phyloP scores from a whole-genome alignment of 345 rosid genomes.

The Barbarea vulgaris region DNA sequence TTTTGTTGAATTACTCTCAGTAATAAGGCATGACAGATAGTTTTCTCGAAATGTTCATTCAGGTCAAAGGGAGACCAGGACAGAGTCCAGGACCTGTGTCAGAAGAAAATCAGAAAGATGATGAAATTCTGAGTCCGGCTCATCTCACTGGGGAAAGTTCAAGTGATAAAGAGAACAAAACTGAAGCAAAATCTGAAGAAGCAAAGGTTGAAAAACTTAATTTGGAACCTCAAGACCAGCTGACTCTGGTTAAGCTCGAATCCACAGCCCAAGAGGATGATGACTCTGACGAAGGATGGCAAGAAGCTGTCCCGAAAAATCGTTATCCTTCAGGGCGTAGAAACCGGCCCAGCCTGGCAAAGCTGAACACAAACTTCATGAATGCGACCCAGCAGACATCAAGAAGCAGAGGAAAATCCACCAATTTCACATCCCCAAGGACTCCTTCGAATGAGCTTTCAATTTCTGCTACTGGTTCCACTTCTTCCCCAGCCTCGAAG shows the following conservation, averaged over 20 bases:
- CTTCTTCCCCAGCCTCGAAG: conserved; percentile 50
- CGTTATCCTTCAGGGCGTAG: conserved; percentile 77
- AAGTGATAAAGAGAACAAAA: conserved; percentile 79
- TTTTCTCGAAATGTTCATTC: conserved; percentile 36
- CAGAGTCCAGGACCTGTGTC: conserved; percentile 63
- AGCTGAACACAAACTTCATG: conserved; percentile 84
- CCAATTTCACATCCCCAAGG: conserved; percentile 66
- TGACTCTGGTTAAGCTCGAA: conserved; percentile 38
- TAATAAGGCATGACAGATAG: conserved; percentile 23
- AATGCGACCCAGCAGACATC: conserved; percentile 67
- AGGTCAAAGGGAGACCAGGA: conserved; percentile 77
- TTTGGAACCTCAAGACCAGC: conserved; percentile 49
- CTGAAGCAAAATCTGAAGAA: conserved; percentile 58
- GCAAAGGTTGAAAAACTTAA: conserved; percentile 54
- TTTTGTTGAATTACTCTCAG: conserved; percentile 3
- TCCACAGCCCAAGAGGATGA: conserved; percentile 55
- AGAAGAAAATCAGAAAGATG: conserved; percentile 72
- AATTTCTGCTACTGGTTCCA: conserved; percentile 47
- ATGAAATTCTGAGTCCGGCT: conserved; percentile 52
- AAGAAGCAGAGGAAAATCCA: conserved; percentile 64
- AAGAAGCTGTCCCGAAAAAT: conserved; percentile 93
- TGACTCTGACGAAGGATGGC: conserved; percentile 95
- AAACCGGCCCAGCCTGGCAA: conserved; percentile 80
- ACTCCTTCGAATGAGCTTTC: conserved; percentile 53
- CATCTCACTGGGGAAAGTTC: conserved; percentile 55